Percentiles rank a stretch among this genome's conserved stretches.
Evolutionary conservation across 164 flowering plant genomes (phyloP).

Genomic region (Stephania japonica): DNA sequence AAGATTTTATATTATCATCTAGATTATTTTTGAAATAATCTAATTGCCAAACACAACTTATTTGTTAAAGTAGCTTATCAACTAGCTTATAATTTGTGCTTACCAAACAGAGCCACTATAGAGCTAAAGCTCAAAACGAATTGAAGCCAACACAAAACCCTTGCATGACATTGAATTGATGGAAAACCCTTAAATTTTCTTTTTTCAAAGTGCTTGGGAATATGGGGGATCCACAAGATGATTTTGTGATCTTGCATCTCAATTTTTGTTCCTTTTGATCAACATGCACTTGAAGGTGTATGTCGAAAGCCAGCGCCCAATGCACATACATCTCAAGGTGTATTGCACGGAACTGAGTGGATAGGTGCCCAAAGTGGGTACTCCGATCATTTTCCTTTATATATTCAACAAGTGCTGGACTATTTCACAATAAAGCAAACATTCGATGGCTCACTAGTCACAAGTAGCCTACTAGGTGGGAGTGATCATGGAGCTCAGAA

Average conservation of each 20-base stretch:
- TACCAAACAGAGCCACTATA: no score
- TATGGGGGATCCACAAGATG: neutral
- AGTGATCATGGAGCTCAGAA: neutral
- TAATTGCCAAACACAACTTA: no score
- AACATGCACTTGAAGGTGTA: neutral
- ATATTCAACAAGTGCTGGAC: no score
- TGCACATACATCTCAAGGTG: no score
- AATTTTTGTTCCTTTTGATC: neutral
- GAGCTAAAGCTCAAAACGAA: neutral
- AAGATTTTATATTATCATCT: no score
- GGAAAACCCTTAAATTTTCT: no score
- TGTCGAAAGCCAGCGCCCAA: no score
- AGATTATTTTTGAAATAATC: no score
- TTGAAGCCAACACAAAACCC: neutral
- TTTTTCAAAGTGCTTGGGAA: neutral
- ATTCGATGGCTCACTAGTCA: neutral
- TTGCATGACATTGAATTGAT: neutral
- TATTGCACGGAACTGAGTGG: no score
- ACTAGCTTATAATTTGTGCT: no score
- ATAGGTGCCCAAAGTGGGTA: no score
- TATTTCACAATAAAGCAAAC: neutral
- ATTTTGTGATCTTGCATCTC: neutral
- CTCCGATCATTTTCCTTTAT: neutral
- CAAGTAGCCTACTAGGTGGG: neutral
- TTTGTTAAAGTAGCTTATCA: no score